Percentiles rank a stretch among this genome's conserved stretches.
Evolutionary conservation across 305 asterid genomes (phyloP).

Genomic region (Fraxinus floribunda): DNA sequence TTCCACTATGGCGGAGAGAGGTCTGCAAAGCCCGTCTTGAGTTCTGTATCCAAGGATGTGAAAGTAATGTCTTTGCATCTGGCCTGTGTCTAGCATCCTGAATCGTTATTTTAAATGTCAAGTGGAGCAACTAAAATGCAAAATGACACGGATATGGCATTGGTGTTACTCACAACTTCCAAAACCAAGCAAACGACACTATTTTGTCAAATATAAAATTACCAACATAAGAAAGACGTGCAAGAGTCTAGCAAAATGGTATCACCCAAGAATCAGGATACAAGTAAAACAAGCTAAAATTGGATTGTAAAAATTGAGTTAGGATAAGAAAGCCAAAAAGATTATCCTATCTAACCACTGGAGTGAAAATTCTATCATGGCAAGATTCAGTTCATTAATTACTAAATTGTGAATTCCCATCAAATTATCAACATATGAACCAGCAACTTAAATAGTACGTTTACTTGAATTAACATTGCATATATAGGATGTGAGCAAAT

Average conservation of each 20-base stretch:
- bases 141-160: slow-evolving; percentile 17
- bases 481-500: neutral
- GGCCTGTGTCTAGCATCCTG: slow-evolving; percentile 99
- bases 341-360: neutral
- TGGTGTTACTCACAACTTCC: neutral
- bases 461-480: neutral
- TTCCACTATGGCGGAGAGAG: slow-evolving; percentile 87
- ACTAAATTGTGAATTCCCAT: neutral
- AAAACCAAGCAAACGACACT: slow-evolving; percentile 6
- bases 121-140: slow-evolving; percentile 15
- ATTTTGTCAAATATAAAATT: slow-evolving; percentile 8
- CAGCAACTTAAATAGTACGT: neutral
- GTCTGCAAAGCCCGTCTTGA: slow-evolving; percentile 91
- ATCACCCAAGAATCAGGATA: neutral
- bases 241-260: neutral
- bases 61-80: slow-evolving; percentile 91
- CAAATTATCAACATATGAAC: neutral
- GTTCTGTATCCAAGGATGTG: slow-evolving; percentile 98
- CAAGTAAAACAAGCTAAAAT: neutral
- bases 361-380: neutral
- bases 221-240: neutral
- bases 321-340: neutral
- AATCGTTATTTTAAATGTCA: slow-evolving; percentile 32
- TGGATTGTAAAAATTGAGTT: neutral
- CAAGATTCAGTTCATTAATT: neutral